A percentile compares a stretch with the other conserved stretches of the same genome.
Evolutionary conservation across 2,329 filamentous ascomycete species (phyloP).

Genomic region (Penicillium griseofulvum): DNA sequence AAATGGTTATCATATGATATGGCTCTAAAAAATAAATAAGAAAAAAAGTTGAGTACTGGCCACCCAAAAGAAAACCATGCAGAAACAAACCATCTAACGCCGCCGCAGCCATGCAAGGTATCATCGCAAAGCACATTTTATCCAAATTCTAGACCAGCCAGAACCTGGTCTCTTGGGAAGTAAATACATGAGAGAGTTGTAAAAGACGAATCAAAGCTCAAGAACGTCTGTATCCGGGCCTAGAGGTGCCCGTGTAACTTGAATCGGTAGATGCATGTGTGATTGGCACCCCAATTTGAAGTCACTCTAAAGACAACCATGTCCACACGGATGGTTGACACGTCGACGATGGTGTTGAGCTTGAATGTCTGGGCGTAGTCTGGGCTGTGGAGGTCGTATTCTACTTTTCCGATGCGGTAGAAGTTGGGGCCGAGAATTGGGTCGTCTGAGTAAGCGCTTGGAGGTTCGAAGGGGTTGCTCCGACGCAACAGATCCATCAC

Average conservation of each 20-base stretch:
- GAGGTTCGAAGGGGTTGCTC: constrained; percentile 31
- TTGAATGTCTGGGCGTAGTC: constrained; percentile 41
- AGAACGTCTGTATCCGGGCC: not conserved
- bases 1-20: constrained; percentile 4
- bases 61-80: not conserved
- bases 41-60: not conserved
- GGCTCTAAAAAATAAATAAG: not conserved
- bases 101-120: constrained; percentile 20
- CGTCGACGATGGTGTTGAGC: constrained; percentile 39
- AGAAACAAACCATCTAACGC: constrained; percentile 15
- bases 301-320: constrained; percentile 44
- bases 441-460: constrained; percentile 37
- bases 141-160: constrained; percentile 1
- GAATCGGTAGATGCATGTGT: constrained; percentile 49
- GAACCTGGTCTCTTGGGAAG: not conserved
- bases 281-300: constrained; percentile 44
- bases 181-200: constrained; percentile 3
- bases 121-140: constrained; percentile 16
- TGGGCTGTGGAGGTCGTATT: constrained; percentile 36
- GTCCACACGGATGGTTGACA: constrained; percentile 35
- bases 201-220: not conserved
- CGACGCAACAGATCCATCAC: constrained; percentile 33
- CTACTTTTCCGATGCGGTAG: constrained; percentile 41
- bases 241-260: constrained; percentile 42
- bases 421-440: constrained; percentile 35